A percentile compares a stretch with the other conserved stretches of the same genome.
phyloP scores from a whole-genome alignment of 768 basidiomycete genomes.

The Leccinum longicurvipes region DNA sequence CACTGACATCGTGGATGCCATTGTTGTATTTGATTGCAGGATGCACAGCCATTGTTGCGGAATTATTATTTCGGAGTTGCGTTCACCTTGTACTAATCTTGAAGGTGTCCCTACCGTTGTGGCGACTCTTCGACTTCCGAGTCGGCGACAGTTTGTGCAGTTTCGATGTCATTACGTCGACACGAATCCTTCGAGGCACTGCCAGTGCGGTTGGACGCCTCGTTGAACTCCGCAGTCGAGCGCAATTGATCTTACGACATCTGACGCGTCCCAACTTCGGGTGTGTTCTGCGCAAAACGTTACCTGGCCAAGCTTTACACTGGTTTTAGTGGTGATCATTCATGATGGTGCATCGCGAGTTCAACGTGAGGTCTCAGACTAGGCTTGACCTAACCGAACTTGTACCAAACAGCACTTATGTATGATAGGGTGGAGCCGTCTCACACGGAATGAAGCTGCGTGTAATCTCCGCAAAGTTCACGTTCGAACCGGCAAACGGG shows the following conservation, averaged over 20 bases:
- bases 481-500: not conserved
- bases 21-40: too few species aligned
- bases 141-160: too few species aligned
- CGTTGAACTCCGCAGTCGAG: not conserved
- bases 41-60: not conserved
- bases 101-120: not conserved
- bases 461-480: constrained; percentile 22
- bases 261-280: not conserved
- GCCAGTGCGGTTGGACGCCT: not conserved
- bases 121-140: not conserved
- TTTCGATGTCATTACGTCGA: not conserved
- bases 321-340: too few species aligned
- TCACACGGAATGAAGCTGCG: constrained; percentile 7
- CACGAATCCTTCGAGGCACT: not conserved
- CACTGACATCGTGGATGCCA: too few species aligned
- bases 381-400: constrained; percentile 1
- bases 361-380: constrained; percentile 4
- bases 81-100: constrained; percentile 3
- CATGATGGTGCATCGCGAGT: not conserved
- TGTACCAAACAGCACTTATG: not conserved
- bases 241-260: not conserved
- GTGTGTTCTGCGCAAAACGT: not conserved
- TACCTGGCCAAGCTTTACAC: not conserved
- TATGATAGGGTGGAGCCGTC: not conserved
- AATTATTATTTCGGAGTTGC: too few species aligned